phyloP scores from a whole-genome alignment of 768 basidiomycete genomes.

The Leccinellum rugosiceps region DNA sequence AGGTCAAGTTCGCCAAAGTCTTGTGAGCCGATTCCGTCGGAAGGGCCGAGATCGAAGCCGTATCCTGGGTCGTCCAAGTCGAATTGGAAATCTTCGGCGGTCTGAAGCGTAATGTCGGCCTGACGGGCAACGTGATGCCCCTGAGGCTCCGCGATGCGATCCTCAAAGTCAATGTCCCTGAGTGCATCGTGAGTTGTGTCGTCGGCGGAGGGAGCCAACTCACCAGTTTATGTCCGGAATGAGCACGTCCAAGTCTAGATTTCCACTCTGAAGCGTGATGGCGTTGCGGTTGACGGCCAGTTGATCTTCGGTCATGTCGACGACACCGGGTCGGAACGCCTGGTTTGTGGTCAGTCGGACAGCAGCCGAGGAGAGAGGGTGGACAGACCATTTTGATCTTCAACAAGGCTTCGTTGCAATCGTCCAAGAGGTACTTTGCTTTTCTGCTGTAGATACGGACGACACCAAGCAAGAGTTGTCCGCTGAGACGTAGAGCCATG shows the following conservation, averaged over 20 bases:
- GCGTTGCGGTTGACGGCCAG: slow-evolving; percentile 81
- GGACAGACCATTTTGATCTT: slow-evolving; percentile 86
- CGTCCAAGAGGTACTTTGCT: slow-evolving; percentile 95
- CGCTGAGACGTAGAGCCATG: slow-evolving; percentile 95
- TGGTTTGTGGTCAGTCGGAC: slow-evolving; percentile 29
- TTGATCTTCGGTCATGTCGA: slow-evolving; percentile 96
- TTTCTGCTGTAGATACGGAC: slow-evolving; percentile 97
- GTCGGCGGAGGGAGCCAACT: slow-evolving; percentile 11
- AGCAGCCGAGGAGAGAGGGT: not conserved
- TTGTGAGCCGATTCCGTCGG: slow-evolving; percentile 83
- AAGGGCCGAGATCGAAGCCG: slow-evolving; percentile 76
- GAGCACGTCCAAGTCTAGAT: slow-evolving; percentile 76
- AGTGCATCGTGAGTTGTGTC: slow-evolving; percentile 9
- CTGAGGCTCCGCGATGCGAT: slow-evolving; percentile 54
- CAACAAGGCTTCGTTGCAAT: slow-evolving; percentile 93
- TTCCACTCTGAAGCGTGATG: slow-evolving; percentile 79
- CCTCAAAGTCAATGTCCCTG: slow-evolving; percentile 82
- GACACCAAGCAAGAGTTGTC: slow-evolving; percentile 93
- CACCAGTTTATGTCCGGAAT: slow-evolving; percentile 82
- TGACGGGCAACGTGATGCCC: slow-evolving; percentile 81
- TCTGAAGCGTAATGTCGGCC: slow-evolving; percentile 86
- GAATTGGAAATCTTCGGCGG: slow-evolving; percentile 68
- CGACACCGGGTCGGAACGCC: slow-evolving; percentile 94
- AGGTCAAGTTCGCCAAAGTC: slow-evolving; percentile 73
- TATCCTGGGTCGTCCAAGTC: slow-evolving; percentile 56